Base-by-base conservation (phyloP, 1,284 basidiomycete species). In the Vanrija humicola region DNA sequence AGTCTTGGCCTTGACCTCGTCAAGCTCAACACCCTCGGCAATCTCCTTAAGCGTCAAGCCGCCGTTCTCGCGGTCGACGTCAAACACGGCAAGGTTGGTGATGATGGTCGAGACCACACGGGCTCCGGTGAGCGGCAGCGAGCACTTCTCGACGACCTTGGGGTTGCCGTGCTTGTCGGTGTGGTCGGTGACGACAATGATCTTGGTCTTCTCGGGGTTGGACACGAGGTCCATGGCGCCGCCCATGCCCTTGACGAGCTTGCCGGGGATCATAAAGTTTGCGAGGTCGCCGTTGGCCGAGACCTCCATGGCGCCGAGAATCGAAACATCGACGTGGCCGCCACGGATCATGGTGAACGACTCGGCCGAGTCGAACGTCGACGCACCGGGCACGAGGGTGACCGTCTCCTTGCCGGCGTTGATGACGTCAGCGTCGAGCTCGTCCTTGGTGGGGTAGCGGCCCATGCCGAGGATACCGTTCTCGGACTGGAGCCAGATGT, bases 331-430 rank as follows among this genome's bases (percentile, higher is more conserved):
- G 57, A 98, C 85, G 76, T 98, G 94, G 10, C 94, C 95, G 55
- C 91, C 93, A 54, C 93, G 87, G 77, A 96, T 94, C 90, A 96
- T 96, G 38, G 88, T 88, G 69, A 97, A 98, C 16, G 69, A 72
- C 61, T 77, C 75, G 39, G 70, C 69, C 19, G 73, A 75, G 58
- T 77, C 94, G 69, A 98, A 98, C 3, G 93, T 81, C 6, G 91
- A 86, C 18, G 93, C 91, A 48, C 95, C 94, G 43, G 94, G 92
- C 21, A 96, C 80, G 7, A 97, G 81, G 5, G 92, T 95, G 54
- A 91, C 85, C 6, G 94, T 96, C 78, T 98, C 93, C 76, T 98
- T 98, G 40, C 94, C 94, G 46, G 94, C 95, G 70, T 95, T 95
- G 70, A 95, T 90, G 62, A 94, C 83, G 69, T 95, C 91, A 88